These are phyloP conservation scores for Sherardia arvensis DNA, from an alignment of 257 asterid genomes.

Conservation along the genomic window DNA sequence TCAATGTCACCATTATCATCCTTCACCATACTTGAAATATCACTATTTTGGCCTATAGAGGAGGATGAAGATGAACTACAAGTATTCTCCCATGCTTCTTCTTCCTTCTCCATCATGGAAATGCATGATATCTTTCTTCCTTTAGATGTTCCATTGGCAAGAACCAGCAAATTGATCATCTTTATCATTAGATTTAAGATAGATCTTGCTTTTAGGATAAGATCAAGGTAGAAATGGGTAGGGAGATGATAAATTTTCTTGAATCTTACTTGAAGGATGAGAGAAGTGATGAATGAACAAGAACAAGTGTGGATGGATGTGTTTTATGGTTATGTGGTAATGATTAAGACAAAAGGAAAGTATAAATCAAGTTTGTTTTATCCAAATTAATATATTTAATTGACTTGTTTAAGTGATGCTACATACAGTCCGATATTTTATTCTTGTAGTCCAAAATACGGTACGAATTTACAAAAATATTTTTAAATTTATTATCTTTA, in stretches of 20 bases:
- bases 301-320: slow-evolving; percentile 14
- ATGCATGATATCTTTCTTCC: slow-evolving; percentile 21
- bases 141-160: slow-evolving; percentile 28
- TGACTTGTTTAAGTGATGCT: slow-evolving; percentile 21
- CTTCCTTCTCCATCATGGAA: slow-evolving; percentile 15
- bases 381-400: slow-evolving; percentile 14
- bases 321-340: slow-evolving; percentile 11
- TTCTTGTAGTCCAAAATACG: too few species aligned
- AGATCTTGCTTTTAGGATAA: slow-evolving; percentile 9
- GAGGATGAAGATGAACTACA: slow-evolving; percentile 42
- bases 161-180: not conserved
- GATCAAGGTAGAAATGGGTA: slow-evolving; percentile 8
- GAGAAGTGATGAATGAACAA: slow-evolving; percentile 1
- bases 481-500: too few species aligned
- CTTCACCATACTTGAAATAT: slow-evolving; percentile 46
- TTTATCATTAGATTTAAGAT: not conserved
- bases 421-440: too few species aligned
- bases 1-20: slow-evolving; percentile 44
- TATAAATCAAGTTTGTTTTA: slow-evolving; percentile 5
- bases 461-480: too few species aligned
- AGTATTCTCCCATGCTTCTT: slow-evolving; percentile 1
- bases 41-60: slow-evolving; percentile 76
- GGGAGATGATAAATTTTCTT: not conserved
- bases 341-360: slow-evolving; percentile 1
- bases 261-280: not conserved